These are phyloP conservation scores for Apiotrichum gamsii DNA, from an alignment of 1,284 basidiomycete species.

Conservation along the genomic window DNA sequence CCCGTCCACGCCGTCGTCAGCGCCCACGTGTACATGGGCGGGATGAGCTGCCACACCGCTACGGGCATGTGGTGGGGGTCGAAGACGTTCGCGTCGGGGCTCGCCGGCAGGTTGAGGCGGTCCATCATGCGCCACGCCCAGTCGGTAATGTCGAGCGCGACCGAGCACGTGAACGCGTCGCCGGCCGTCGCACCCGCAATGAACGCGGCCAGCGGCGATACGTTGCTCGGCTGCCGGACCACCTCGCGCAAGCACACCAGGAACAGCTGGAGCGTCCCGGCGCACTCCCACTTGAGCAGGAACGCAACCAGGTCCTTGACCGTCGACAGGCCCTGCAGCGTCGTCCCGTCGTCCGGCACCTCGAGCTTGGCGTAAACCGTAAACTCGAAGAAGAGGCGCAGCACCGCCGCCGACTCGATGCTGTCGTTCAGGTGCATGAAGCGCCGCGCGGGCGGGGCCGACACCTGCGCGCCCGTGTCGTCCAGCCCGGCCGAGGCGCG, in stretches of 20 bases:
- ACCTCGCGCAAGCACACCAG: slow-evolving; percentile 9
- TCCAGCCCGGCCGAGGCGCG: too few relatives aligned
- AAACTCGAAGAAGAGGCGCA: slow-evolving; percentile 14
- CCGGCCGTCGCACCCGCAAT: slow-evolving; percentile 12
- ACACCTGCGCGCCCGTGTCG: background rate
- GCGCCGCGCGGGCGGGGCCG: background rate
- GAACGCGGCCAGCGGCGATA: slow-evolving; percentile 9
- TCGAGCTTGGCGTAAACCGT: slow-evolving; percentile 2
- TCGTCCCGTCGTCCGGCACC: slow-evolving; percentile 16
- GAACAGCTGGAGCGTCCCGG: slow-evolving; percentile 1
- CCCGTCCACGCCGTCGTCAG: slow-evolving; percentile 17
- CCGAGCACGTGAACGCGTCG: slow-evolving; percentile 13
- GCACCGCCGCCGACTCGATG: slow-evolving; percentile 4
- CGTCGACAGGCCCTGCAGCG: slow-evolving; percentile 4
- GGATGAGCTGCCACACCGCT: slow-evolving; percentile 16
- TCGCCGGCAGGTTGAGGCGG: background rate
- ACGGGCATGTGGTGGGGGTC: slow-evolving; percentile 20
- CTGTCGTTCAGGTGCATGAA: background rate
- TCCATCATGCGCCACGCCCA: slow-evolving; percentile 19
- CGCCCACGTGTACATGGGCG: slow-evolving; percentile 19
- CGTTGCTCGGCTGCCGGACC: slow-evolving; percentile 5
- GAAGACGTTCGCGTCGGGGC: slow-evolving; percentile 12
- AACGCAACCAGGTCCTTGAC: slow-evolving; percentile 8
- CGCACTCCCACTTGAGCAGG: slow-evolving; percentile 9
- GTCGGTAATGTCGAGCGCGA: slow-evolving; percentile 12